phyloP scores from a whole-genome alignment of 768 basidiomycete genomes.

The Russula sp. region DNA sequence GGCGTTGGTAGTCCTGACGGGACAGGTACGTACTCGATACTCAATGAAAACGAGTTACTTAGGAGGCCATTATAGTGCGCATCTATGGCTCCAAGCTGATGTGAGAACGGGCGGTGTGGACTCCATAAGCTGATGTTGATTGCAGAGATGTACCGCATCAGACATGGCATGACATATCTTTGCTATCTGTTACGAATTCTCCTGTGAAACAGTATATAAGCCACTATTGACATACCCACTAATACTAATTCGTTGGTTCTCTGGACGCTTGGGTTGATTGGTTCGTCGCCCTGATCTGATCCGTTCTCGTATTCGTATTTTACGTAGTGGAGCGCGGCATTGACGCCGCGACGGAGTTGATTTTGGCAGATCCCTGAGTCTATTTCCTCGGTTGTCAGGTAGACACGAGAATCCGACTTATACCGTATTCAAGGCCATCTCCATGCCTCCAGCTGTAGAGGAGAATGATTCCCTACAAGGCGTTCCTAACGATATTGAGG shows the following conservation, averaged over 20 bases:
- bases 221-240: conserved; percentile 7
- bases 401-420: neutral
- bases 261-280: neutral
- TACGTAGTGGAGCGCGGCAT: conserved; percentile 9
- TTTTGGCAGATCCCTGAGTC: conserved; percentile 1
- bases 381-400: conserved; percentile 9
- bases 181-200: conserved; percentile 10
- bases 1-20: conserved; percentile 72
- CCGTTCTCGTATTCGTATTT: neutral
- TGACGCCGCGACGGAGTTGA: conserved; percentile 5
- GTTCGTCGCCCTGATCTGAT: neutral
- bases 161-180: conserved; percentile 5
- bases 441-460: conserved; percentile 7
- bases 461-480: neutral
- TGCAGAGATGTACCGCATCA: neutral
- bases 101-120: conserved; percentile 2
- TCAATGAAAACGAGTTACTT: neutral
- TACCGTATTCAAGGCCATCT: neutral
- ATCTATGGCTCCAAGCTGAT: conserved; percentile 23
- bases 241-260: neutral
- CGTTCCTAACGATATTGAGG: neutral
- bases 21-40: conserved; percentile 30
- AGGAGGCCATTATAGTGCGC: conserved; percentile 12
- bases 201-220: conserved; percentile 7
- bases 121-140: neutral